phyloP scores from a whole-genome alignment of 2,329 filamentous ascomycete genomes.

The Fusarium succisae region DNA sequence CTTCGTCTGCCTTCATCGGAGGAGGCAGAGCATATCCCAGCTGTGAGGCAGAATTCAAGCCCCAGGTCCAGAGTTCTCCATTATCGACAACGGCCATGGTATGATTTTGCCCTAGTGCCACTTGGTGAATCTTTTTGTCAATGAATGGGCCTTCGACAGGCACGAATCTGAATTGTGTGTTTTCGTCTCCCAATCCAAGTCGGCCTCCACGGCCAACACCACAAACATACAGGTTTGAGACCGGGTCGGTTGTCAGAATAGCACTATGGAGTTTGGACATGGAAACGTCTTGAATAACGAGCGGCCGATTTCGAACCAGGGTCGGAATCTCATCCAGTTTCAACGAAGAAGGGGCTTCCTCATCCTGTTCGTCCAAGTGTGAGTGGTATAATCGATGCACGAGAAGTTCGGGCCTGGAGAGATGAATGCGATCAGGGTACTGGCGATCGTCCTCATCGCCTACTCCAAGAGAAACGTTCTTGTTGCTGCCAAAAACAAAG shows the following conservation, averaged over 20 bases:
- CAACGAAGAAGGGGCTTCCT: slow-evolving; percentile 41
- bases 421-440: slow-evolving; percentile 83
- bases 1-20: slow-evolving; percentile 76
- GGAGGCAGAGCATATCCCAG: slow-evolving; percentile 83
- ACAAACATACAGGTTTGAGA: slow-evolving; percentile 91
- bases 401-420: slow-evolving; percentile 81
- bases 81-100: slow-evolving; percentile 84
- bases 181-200: slow-evolving; percentile 88
- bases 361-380: slow-evolving; percentile 62
- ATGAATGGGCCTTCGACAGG: slow-evolving; percentile 81
- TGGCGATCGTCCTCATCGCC: slow-evolving; percentile 97
- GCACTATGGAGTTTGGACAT: slow-evolving; percentile 94
- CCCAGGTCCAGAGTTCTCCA: slow-evolving; percentile 96
- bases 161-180: slow-evolving; percentile 85
- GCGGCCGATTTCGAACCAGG: slow-evolving; percentile 74
- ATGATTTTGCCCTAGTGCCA: slow-evolving; percentile 92
- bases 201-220: slow-evolving; percentile 91
- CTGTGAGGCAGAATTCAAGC: slow-evolving; percentile 85
- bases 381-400: slow-evolving; percentile 78
- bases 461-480: slow-evolving; percentile 90
- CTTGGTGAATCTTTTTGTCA: slow-evolving; percentile 77
- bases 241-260: slow-evolving; percentile 84
- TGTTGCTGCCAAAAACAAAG: slow-evolving; percentile 95
- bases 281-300: slow-evolving; percentile 81
- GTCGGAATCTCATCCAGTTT: slow-evolving; percentile 70